phyloP scores from a whole-genome alignment of 1,139 yeast genomes.

The Magnusiomyces magnusii region DNA sequence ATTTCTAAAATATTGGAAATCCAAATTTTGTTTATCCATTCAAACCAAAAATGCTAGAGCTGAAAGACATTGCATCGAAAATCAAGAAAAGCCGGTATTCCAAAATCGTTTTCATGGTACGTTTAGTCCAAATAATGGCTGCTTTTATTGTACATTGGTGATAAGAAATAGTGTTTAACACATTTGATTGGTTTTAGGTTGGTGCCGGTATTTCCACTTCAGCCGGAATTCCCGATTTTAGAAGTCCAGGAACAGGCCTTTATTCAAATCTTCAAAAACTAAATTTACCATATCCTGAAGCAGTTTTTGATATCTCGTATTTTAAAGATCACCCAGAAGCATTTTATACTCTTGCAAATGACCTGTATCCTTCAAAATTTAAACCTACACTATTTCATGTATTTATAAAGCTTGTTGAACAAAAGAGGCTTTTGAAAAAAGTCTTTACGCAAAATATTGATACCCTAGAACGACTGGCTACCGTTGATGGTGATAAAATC shows the following conservation, averaged over 20 bases:
- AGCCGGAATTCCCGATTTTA: constrained; percentile 92
- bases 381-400: constrained; percentile 76
- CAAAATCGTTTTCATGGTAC: constrained; percentile 34
- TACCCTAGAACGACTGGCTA: constrained; percentile 81
- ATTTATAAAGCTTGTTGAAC: constrained; percentile 59
- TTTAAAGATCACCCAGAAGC: constrained; percentile 71
- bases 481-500: constrained; percentile 53
- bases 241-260: constrained; percentile 87
- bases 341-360: constrained; percentile 75
- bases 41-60: constrained; percentile 1
- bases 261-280: constrained; percentile 71
- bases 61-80: constrained; percentile 26
- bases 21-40: neutral
- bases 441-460: constrained; percentile 92
- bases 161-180: neutral
- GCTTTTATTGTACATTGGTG: too few species aligned
- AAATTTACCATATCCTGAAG: constrained; percentile 85
- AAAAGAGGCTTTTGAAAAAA: constrained; percentile 51
- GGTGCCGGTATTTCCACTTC: constrained; percentile 95
- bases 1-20: too few species aligned
- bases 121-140: constrained; percentile 1
- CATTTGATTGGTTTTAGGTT: constrained; percentile 29
- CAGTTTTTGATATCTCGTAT: constrained; percentile 85
- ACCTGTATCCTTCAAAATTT: constrained; percentile 80
- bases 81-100: constrained; percentile 24